Base-by-base conservation (phyloP, 2,329 filamentous ascomycete species). In the Sphaerulina populicola region DNA sequence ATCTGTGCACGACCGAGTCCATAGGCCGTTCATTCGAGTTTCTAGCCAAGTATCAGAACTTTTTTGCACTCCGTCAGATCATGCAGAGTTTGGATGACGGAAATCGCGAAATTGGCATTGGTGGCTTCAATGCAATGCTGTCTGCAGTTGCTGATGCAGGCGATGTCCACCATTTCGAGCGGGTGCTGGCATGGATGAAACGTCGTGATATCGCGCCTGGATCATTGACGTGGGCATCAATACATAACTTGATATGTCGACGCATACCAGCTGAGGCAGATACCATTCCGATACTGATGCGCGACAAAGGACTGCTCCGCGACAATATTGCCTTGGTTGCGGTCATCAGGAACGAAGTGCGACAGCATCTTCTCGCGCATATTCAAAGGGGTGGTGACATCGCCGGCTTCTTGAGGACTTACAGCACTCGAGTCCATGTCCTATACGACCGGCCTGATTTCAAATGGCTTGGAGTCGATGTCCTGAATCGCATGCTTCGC, bases 91-190 rank as follows among this genome's bases (percentile, higher is more conserved):
- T 65, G 3, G 54, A 60, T 3, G 40, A 57, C 15, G 12, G 10
- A 7, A 51, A 52, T 5, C 55, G 55, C 33, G 30, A 23, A n/a
- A 40, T 64, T 6, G 49, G 35, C 18, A 37, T 52, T 5, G 35
- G 37, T 3, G 54, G 59, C 21, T 67, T 57, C 50, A 54, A 64
- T 42, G 44, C 53, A 12, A 41, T 62, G 4, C 51, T 68, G n/a
- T 44, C 44, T 9, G 53, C 47, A 3, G 57, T 63, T 4, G 58
- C 61, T 8, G 47, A 53, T 36, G 38, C 36, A 1, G 55, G 57
- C 3, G 62, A 66, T 37, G 33, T 64, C 7, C 57, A 60, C 27
- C 64, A 61, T 38, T 67, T 65, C 44, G 52, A 57, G 14, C 60
- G 60, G 29, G 12, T 57, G 6, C 45, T 64, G 9, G 51, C 49